Evolutionary conservation across 1,139 yeast genomes (phyloP).

Genomic region (Lizanozyma gosingica): DNA sequence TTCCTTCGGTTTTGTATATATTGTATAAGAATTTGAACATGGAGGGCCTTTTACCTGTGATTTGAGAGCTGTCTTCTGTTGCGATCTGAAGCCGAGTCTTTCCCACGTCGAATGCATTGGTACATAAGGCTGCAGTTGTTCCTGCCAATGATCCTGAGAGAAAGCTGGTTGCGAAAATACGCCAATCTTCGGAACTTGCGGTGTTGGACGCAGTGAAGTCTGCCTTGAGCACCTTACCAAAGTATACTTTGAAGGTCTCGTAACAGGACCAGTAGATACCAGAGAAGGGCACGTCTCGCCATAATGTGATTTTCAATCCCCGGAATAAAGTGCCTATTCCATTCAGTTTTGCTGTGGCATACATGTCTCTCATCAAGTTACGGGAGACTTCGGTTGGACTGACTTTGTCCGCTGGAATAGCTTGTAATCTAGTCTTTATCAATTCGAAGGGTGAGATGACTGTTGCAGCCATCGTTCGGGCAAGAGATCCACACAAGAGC

Average conservation of each 20-base stretch:
- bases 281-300: constrained; percentile 97
- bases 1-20: constrained; percentile 67
- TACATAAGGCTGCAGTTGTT: constrained; percentile 69
- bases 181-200: constrained; percentile 21
- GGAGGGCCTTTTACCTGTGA: constrained; percentile 20
- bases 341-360: constrained; percentile 40
- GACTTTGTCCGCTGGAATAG: constrained; percentile 47
- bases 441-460: constrained; percentile 83
- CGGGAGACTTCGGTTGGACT: constrained; percentile 25
- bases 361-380: constrained; percentile 49
- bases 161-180: constrained; percentile 65
- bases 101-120: constrained; percentile 97
- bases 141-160: constrained; percentile 84
- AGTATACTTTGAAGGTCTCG: constrained; percentile 34
- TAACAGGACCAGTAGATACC: constrained; percentile 92
- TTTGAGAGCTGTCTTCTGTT: constrained; percentile 4
- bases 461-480: constrained; percentile 79
- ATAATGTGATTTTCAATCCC: constrained; percentile 79
- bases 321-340: constrained; percentile 67
- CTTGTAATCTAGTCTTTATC: constrained; percentile 79
- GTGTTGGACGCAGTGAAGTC: constrained; percentile 13
- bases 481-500: constrained; percentile 74
- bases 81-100: constrained; percentile 83
- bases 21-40: constrained; percentile 60
- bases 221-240: constrained; percentile 17